phyloP scores from a whole-genome alignment of 176 grass and related monocot genomes.

The Aegilops umbellulata region DNA sequence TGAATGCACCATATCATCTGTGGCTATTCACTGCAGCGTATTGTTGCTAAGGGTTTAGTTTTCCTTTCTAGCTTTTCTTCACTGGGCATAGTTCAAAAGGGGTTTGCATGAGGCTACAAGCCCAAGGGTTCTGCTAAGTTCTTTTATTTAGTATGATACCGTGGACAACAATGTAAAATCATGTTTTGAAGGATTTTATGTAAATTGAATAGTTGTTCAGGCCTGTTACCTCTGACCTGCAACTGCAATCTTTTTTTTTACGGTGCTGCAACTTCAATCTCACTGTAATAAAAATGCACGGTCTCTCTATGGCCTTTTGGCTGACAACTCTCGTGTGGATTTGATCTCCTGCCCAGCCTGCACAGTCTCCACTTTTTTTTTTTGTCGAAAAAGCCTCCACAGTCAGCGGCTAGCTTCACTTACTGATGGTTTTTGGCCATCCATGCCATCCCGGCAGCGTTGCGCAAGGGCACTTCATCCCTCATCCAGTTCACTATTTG shows the following conservation, averaged over 20 bases:
- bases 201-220: not conserved
- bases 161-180: not conserved
- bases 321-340: not conserved
- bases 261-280: not conserved
- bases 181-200: not conserved
- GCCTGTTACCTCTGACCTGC: not conserved
- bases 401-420: not conserved
- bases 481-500: not conserved
- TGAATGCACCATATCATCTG: not conserved
- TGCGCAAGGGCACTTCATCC: not conserved
- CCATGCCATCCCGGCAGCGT: not conserved
- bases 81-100: not conserved
- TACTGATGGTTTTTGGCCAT: not conserved
- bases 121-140: not conserved
- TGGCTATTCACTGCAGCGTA: not conserved
- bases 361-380: not conserved
- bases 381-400: no score
- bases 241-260: no score
- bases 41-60: not conserved
- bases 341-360: not conserved
- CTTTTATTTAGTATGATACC: not conserved
- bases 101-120: not conserved
- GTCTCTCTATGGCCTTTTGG: not conserved
- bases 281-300: not conserved
- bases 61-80: not conserved